Evolutionary conservation across 805 yeast genomes (phyloP).

Genomic region (Myxozyma kluyveri): DNA sequence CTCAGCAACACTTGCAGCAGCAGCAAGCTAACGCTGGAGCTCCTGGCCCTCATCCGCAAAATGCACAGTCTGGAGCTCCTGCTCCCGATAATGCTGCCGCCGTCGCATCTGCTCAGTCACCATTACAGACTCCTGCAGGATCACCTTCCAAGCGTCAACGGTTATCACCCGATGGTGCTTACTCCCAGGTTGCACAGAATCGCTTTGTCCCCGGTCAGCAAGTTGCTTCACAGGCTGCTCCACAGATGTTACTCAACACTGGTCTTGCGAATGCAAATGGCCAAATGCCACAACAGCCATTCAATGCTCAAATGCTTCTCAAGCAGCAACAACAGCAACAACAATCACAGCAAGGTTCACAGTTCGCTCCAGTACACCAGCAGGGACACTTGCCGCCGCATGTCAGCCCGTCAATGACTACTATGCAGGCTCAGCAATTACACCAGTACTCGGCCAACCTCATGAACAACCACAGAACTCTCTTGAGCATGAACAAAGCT

Average conservation of each 20-base stretch:
- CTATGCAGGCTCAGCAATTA: slow-evolving; percentile 30
- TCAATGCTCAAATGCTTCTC: slow-evolving; percentile 32
- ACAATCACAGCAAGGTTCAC: slow-evolving; percentile 33
- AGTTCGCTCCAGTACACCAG: slow-evolving; percentile 25
- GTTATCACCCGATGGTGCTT: slow-evolving; percentile 38
- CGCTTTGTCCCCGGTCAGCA: slow-evolving; percentile 17
- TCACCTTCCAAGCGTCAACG: slow-evolving; percentile 41
- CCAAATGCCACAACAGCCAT: slow-evolving; percentile 17
- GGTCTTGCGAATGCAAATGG: slow-evolving; percentile 24
- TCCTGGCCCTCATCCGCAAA: slow-evolving; percentile 28
- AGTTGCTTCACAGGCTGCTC: slow-evolving; percentile 17
- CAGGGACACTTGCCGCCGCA: slow-evolving; percentile 17
- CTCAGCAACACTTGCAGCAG: slow-evolving; percentile 23
- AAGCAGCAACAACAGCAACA: slow-evolving; percentile 33
- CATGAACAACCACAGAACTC: slow-evolving; percentile 23
- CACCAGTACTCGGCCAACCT: slow-evolving; percentile 24
- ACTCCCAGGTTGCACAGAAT: slow-evolving; percentile 23
- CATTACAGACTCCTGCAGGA: slow-evolving; percentile 31
- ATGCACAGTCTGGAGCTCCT: slow-evolving; percentile 15
- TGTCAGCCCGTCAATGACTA: slow-evolving; percentile 3
- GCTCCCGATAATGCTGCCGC: slow-evolving; percentile 7
- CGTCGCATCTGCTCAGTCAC: slow-evolving; percentile 27
- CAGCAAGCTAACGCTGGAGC: slow-evolving; percentile 20
- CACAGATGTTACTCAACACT: slow-evolving; percentile 31
- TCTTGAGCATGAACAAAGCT: slow-evolving; percentile 19